Conservation (phyloP, 768 basidiomycete genomes). For the Phanerochaete carnosa region DNA sequence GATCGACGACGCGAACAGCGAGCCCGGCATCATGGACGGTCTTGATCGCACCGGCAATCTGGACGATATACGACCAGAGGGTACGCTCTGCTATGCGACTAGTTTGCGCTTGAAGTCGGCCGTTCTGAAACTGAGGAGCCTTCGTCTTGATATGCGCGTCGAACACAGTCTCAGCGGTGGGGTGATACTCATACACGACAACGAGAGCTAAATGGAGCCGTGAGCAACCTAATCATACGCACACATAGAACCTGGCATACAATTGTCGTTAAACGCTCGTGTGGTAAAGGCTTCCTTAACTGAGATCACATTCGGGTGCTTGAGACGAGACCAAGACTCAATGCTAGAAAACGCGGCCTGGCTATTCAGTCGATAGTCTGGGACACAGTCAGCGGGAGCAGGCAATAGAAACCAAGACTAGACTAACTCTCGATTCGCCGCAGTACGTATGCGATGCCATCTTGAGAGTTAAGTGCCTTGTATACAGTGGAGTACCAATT, state of each 20-base stretch:
- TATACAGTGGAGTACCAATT: constrained; percentile 86
- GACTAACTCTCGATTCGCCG: constrained; percentile 83
- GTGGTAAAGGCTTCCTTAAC: constrained; percentile 95
- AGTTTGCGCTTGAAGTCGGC: constrained; percentile 33
- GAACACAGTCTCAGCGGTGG: constrained; percentile 76
- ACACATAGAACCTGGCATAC: constrained; percentile 42
- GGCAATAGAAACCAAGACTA: not conserved
- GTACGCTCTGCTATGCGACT: constrained; percentile 66
- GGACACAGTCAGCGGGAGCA: not conserved
- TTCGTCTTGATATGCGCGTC: constrained; percentile 72
- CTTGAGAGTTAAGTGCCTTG: constrained; percentile 70
- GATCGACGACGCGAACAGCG: constrained; percentile 80
- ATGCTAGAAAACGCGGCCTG: constrained; percentile 79
- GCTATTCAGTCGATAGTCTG: constrained; percentile 82
- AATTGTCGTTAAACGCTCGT: constrained; percentile 86
- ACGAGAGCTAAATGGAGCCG: constrained; percentile 64
- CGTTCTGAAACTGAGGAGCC: constrained; percentile 33
- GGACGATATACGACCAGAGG: constrained; percentile 91
- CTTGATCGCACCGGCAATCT: constrained; percentile 85
- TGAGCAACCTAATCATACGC: not conserved
- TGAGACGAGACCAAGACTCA: constrained; percentile 81
- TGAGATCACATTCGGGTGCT: constrained; percentile 81
- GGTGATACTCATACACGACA: constrained; percentile 87
- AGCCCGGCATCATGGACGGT: constrained; percentile 78
- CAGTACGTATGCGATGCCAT: constrained; percentile 76